Conservation (phyloP, 192 early-diverging fungal species). For the Entrophospora sp. region DNA sequence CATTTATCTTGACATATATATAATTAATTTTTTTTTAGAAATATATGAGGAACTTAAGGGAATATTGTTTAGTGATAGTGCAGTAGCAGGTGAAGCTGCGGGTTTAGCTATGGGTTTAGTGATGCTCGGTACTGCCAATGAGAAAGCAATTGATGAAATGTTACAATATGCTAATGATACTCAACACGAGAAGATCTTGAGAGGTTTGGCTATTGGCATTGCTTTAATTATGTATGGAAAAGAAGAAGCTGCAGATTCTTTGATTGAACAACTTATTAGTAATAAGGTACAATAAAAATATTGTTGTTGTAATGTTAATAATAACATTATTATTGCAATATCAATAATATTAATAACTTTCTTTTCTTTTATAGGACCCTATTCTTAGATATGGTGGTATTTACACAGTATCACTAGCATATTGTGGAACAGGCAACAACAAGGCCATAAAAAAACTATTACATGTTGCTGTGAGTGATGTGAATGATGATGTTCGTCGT, state of each 20-base stretch:
- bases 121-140: constrained; percentile 87
- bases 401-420: constrained; percentile 96
- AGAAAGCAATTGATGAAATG: constrained; percentile 86
- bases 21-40: too few relatives aligned
- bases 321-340: not conserved
- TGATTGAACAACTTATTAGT: constrained; percentile 72
- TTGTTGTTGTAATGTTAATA: not conserved
- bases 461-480: constrained; percentile 96
- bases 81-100: constrained; percentile 95
- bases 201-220: constrained; percentile 89
- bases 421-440: constrained; percentile 96
- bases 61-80: constrained; percentile 87
- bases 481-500: constrained; percentile 99
- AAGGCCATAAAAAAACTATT: constrained; percentile 88
- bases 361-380: constrained; percentile 52
- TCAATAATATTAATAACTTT: not conserved
- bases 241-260: constrained; percentile 88
- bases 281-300: constrained; percentile 64
- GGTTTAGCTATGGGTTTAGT: constrained; percentile 94
- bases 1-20: too few relatives aligned
- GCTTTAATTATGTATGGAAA: constrained; percentile 95
- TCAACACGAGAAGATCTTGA: constrained; percentile 99
- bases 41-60: constrained; percentile 83
- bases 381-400: constrained; percentile 95
- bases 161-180: constrained; percentile 96